phyloP scores from a whole-genome alignment of 2,329 filamentous ascomycete species.

The Phialophora macrospora region DNA sequence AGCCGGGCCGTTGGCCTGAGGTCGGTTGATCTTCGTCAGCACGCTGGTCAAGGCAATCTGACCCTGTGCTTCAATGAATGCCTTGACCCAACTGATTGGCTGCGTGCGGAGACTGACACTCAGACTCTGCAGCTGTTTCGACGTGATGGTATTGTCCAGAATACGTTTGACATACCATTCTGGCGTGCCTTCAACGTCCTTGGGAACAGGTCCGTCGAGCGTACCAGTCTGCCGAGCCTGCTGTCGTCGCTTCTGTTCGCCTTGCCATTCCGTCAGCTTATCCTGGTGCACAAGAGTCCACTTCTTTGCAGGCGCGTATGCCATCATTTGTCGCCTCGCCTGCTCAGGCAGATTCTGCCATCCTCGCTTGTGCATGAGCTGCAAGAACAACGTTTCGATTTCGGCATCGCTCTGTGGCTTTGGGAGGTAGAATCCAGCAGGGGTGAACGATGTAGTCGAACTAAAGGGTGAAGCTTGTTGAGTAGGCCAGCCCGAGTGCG shows the following conservation, averaged over 20 bases:
- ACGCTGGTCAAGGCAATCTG: conserved; percentile 95
- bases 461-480: conserved; percentile 53
- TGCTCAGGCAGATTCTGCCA: conserved; percentile 98
- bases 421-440: conserved; percentile 66
- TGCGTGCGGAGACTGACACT: conserved; percentile 95
- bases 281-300: conserved; percentile 98
- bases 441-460: conserved; percentile 56
- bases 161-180: conserved; percentile 98
- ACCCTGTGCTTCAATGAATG: conserved; percentile 95
- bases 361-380: conserved; percentile 94
- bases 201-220: conserved; percentile 64
- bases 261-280: conserved; percentile 88
- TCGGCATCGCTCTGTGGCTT: conserved; percentile 79
- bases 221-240: conserved; percentile 74
- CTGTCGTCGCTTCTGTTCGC: conserved; percentile 84
- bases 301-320: conserved; percentile 92
- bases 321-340: conserved; percentile 92
- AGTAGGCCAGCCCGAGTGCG: conserved; percentile 50
- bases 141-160: conserved; percentile 91
- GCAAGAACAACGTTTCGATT: conserved; percentile 88
- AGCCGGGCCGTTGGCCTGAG: conserved; percentile 74
- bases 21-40: conserved; percentile 89
- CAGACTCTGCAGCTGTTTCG: conserved; percentile 88
- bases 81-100: conserved; percentile 95
- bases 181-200: conserved; percentile 92